Percentiles rank a stretch among this genome's conserved stretches.
These are phyloP conservation scores for Guillardia theta DNA, from an alignment of 78 protist genomes.

Conservation along the genomic window DNA sequence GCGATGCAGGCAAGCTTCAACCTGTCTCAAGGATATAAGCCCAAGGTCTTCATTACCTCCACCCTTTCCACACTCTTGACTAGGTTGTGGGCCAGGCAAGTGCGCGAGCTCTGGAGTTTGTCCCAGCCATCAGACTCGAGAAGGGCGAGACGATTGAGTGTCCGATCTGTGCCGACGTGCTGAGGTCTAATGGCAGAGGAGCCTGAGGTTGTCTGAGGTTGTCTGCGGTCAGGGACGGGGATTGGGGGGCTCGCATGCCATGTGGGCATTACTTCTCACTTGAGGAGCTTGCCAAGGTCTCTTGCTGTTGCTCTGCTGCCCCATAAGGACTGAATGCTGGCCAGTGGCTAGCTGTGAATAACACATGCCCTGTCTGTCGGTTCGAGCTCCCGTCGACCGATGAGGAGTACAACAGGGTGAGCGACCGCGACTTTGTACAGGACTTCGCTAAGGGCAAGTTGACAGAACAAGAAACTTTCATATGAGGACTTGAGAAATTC, in stretches of 20 bases:
- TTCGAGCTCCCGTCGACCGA: background rate
- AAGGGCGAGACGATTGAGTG: background rate
- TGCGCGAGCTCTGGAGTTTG: background rate
- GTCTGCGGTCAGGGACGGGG: background rate
- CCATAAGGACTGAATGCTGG: too few species aligned
- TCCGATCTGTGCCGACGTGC: background rate
- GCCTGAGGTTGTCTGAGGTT: too few species aligned
- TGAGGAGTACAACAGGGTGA: background rate
- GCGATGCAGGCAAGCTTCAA: background rate
- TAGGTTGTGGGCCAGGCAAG: too few species aligned
- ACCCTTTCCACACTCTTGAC: too few species aligned
- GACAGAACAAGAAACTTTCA: too few species aligned
- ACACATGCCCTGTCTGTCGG: constrained; percentile 1
- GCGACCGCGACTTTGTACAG: too few species aligned
- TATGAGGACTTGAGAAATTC: too few species aligned
- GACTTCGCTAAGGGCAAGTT: too few species aligned
- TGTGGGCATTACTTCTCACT: background rate
- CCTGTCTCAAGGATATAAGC: background rate
- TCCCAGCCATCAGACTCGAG: background rate
- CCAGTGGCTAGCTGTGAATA: background rate
- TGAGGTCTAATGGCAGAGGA: too few species aligned
- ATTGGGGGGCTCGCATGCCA: background rate
- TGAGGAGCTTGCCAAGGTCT: background rate
- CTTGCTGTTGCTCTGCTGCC: too few species aligned
- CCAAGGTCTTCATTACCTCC: background rate